A percentile compares a stretch with the other conserved stretches of the same genome.
phyloP scores from a whole-genome alignment of 257 asterid species.

The Solanum paucissectum region DNA sequence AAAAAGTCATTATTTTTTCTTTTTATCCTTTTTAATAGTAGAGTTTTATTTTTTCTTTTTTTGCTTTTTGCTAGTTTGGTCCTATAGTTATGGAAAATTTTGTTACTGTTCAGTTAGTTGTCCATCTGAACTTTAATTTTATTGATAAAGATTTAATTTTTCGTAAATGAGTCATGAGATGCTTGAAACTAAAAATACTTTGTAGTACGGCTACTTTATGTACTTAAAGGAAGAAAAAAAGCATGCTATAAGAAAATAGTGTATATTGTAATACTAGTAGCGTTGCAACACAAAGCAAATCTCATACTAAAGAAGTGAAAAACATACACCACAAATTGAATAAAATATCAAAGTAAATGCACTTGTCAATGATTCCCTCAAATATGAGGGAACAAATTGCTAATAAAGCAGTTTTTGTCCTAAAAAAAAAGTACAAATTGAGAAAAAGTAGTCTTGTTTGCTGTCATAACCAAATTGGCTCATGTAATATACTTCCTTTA shows the following conservation, averaged over 20 bases:
- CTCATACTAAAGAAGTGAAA: neutral
- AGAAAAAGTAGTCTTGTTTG: neutral
- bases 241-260: too few relatives aligned
- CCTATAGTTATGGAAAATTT: neutral
- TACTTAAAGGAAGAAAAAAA: neutral
- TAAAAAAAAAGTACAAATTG: neutral
- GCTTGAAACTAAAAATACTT: neutral
- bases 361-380: neutral
- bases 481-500: neutral
- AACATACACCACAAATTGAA: neutral
- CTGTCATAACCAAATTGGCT: neutral
- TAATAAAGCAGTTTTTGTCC: neutral
- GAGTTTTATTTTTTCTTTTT: too few relatives aligned
- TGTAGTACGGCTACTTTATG: neutral
- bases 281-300: neutral
- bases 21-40: neutral
- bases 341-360: neutral
- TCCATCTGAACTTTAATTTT: neutral
- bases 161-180: neutral
- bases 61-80: neutral
- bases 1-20: neutral
- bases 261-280: too few relatives aligned
- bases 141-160: neutral
- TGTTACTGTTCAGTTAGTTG: too few relatives aligned
- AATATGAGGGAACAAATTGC: conserved; percentile 9